Percentiles rank a stretch among this genome's conserved stretches.
phyloP scores from a whole-genome alignment of 2,329 filamentous ascomycete genomes.

The Tolypocladium guangdongense region DNA sequence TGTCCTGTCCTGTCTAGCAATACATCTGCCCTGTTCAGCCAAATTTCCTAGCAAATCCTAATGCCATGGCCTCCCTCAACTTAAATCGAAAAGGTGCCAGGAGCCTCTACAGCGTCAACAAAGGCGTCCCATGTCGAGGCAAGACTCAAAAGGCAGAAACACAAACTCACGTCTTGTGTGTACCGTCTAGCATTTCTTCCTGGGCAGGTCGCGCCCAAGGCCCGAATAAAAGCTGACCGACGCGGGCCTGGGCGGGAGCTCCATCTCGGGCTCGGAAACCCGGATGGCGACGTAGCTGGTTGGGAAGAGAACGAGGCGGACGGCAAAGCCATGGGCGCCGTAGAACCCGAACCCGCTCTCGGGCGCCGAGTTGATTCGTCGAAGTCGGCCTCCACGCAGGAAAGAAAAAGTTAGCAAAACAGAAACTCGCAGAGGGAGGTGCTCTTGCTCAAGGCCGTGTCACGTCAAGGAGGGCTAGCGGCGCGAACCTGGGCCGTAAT shows the following conservation, averaged over 20 bases:
- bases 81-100: not conserved
- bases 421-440: not conserved
- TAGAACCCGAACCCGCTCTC: not conserved
- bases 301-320: not conserved
- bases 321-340: not conserved
- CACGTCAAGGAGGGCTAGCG: not conserved
- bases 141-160: not conserved
- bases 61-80: not conserved
- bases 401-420: not conserved
- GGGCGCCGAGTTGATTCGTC: not conserved
- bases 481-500: slow-evolving; percentile 5
- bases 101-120: not conserved
- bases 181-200: not conserved
- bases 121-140: not conserved
- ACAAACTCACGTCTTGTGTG: not conserved
- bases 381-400: not conserved
- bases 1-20: not conserved
- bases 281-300: not conserved
- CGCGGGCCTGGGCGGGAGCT: not conserved
- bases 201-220: not conserved
- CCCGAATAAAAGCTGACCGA: not conserved
- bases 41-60: not conserved
- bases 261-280: not conserved
- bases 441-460: not conserved
- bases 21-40: too few species aligned